Evolutionary conservation across 1,139 yeast species (phyloP), one percentile per base, ranked within the genome.

Genomic region (Sugiyamaella neomexicana): DNA sequence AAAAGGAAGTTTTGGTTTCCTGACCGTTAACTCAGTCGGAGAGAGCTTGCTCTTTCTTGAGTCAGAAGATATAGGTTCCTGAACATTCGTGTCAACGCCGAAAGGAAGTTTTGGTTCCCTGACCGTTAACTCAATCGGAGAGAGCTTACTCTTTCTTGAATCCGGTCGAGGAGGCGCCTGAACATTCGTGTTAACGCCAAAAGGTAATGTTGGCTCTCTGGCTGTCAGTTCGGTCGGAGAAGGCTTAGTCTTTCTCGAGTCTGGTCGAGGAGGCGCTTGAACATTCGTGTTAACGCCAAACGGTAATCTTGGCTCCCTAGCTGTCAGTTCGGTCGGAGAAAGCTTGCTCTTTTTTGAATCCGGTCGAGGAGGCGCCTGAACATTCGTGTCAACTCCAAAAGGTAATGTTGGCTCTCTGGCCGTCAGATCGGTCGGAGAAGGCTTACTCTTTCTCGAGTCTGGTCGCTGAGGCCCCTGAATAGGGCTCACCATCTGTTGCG

Each of bases 1-100:
- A 41, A 34, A 46, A 2, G 50, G 50, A 8, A 46, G 50, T 46
- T 23, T 46, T 7, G 50, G 50, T 15, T 46, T 27, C 12, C 50
- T 27, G 8, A n/a, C 15, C 2, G 12, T 15, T 7, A 46, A 5
- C 10, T 46, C 51, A 27, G 10, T 31, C n/a, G 51, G 45, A 15
- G 46, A 47, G 31, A 47, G 51, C 31, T 13, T 38, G 32, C 51
- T 47, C 16, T 47, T 39, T 7, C 51, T 13, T 20, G 51, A 39
- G 9, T 46, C 31, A 2, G 29, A 2, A 7, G 32, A 2, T 12
- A 3, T 5, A 13, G 32, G 9, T 12, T 40, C 27, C 15, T 8
- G 10, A 17, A 9, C 27, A 9, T 20, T 39, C n/a, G n/a, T n/a
- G n/a, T n/a, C n/a, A n/a, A 27, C 5, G 6, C 32, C 34, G 10